These are phyloP conservation scores for Daedaleopsis sinensis DNA, from an alignment of 768 basidiomycete species.

Conservation along the genomic window DNA sequence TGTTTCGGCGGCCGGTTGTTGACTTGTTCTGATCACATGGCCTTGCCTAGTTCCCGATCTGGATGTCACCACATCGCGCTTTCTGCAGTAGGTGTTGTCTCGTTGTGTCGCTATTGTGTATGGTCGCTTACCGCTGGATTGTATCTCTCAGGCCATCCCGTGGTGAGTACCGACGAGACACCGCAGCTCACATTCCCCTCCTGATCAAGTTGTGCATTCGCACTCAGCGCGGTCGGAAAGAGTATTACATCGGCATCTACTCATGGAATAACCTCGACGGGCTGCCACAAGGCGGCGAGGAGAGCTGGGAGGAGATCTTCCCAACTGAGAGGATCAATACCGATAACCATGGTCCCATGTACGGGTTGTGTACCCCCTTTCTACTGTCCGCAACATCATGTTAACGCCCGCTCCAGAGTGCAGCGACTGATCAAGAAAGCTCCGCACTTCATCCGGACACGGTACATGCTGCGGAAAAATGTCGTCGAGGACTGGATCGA, in stretches of 20 bases:
- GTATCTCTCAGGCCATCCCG: constrained; percentile 24
- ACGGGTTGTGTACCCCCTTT: constrained; percentile 2
- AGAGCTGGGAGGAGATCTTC: constrained; percentile 38
- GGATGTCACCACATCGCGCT: constrained; percentile 32
- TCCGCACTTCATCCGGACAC: constrained; percentile 41
- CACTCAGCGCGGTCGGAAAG: constrained; percentile 41
- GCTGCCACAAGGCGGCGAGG: constrained; percentile 33
- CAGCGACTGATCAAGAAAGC: constrained; percentile 36
- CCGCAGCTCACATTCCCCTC: not conserved
- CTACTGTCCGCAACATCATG: constrained; percentile 13
- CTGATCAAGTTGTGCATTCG: not conserved
- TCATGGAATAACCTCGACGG: constrained; percentile 39
- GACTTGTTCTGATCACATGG: not conserved
- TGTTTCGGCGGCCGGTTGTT: too few relatives aligned
- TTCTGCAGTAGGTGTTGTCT: constrained; percentile 23
- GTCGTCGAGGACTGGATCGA: constrained; percentile 54
- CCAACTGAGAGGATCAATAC: constrained; percentile 39
- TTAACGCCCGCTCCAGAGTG: constrained; percentile 32
- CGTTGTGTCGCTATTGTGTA: not conserved
- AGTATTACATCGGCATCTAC: constrained; percentile 39
- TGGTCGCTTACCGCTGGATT: not conserved
- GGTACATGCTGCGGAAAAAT: constrained; percentile 33
- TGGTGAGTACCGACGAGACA: constrained; percentile 17
- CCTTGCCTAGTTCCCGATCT: constrained; percentile 29
- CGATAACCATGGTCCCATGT: constrained; percentile 42